Conservation (phyloP, 192 early-diverging fungal genomes). For the Backusella sp. region DNA sequence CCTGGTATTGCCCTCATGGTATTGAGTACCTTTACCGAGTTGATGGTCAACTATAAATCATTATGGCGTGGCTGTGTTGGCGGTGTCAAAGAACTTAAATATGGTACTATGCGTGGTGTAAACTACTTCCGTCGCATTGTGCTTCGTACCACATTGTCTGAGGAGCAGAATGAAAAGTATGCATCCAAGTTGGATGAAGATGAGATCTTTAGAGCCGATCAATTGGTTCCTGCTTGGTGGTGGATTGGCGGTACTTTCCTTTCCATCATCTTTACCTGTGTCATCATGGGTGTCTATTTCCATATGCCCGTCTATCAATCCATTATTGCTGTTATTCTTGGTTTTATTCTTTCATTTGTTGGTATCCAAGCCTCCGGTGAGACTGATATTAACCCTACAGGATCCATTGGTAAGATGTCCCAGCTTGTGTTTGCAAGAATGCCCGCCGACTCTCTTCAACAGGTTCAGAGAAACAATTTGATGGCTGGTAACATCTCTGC, state of each 20-base stretch:
- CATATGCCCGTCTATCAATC: conserved; percentile 55
- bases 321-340: conserved; percentile 58
- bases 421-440: conserved; percentile 65
- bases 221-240: conserved; percentile 52
- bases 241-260: conserved; percentile 54
- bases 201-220: conserved; percentile 40
- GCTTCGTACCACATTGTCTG: background rate
- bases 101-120: background rate
- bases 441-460: conserved; percentile 30
- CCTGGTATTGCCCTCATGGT: conserved; percentile 69
- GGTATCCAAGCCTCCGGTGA: conserved; percentile 62
- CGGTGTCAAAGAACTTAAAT: conserved; percentile 14
- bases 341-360: conserved; percentile 65
- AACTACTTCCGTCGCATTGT: conserved; percentile 17
- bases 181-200: conserved; percentile 26
- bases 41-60: conserved; percentile 43
- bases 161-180: conserved; percentile 15
- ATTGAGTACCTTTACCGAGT: conserved; percentile 58
- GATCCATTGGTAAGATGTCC: conserved; percentile 60
- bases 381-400: conserved; percentile 67
- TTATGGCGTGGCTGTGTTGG: conserved; percentile 42
- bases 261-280: conserved; percentile 50
- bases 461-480: conserved; percentile 54
- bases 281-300: conserved; percentile 56
- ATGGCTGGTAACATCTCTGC: conserved; percentile 60